Evolutionary conservation across 192 early-diverging fungal species (phyloP), one percentile per base, ranked within the genome.

Genomic region (Rhizoclosmatium sp.): DNA sequence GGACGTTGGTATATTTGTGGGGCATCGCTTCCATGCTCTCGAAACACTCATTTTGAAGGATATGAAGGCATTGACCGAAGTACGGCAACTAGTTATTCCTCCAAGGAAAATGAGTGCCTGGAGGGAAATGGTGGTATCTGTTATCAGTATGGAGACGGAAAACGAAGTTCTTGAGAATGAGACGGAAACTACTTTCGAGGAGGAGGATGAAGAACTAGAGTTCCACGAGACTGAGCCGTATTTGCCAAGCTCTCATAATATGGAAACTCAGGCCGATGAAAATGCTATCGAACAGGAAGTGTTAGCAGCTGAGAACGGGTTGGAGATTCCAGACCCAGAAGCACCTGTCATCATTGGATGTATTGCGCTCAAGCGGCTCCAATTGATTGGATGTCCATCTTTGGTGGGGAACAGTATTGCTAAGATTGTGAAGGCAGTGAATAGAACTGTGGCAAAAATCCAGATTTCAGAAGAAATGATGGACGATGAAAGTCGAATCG

Each of bases 271-370:
- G 66, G 75, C 47, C 2, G 54, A 65, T 54, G 19, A 7, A 42
- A 64, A 16, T 4, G 49, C 5, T 21, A 76, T 76, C 14, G 12
- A 39, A 19, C 44, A n/a, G 2, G 75, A 76, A 54, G 49, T 41
- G 9, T 41, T 46, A 10, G 75, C 75, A 2, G 75, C 65, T 4
- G 14, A 48, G 23, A 10, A 31, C 7, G 75, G 75, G 40, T 23
- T 76, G 21, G 47, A 21, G 46, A 21, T 76, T 48, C 45, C 58
- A 4, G 47, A 56, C 16, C 23, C 47, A 2, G 47, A 76, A 39
- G 61, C 46, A 44, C 46, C 65, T 10, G 75, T 62, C 16, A 14
- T 67, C 4, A 76, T 76, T 54, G 75, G 75, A 23, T 76, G 75
- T 41, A 10, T 42, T 10, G 40, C 4, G 10, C 21, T 76, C 5